Evolutionary conservation across 179 eudicot genomes (phyloP).

Genomic region (Nepenthes alata): DNA sequence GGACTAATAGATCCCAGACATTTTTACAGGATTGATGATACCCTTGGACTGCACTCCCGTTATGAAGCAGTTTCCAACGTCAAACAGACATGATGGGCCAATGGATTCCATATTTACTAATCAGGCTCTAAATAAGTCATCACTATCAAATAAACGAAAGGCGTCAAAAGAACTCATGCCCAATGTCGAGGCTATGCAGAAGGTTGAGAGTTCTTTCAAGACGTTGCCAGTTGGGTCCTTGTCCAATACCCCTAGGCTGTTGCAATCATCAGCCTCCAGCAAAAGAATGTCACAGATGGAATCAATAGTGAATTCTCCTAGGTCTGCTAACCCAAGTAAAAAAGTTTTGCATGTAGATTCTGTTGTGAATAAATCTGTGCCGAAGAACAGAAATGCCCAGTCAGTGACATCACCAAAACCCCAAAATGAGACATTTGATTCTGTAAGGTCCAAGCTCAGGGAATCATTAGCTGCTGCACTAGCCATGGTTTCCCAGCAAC

Average conservation of each 20-base stretch:
- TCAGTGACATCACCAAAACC: constrained; percentile 34
- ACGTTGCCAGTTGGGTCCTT: constrained; percentile 17
- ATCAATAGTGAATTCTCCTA: constrained; percentile 18
- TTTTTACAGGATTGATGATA: no score
- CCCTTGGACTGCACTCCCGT: no score
- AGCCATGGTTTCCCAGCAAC: constrained; percentile 42
- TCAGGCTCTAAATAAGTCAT: constrained; percentile 19
- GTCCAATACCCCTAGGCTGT: constrained; percentile 13
- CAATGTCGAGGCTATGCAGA: constrained; percentile 21
- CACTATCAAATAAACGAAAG: constrained; percentile 44
- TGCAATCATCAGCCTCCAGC: constrained; percentile 20
- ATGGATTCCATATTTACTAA: constrained; percentile 1
- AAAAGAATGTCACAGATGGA: constrained; percentile 18
- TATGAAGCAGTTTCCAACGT: no score
- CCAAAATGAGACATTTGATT: constrained; percentile 37
- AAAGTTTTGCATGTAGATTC: constrained; percentile 50
- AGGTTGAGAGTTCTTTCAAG: neutral
- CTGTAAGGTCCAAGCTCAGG: constrained; percentile 79
- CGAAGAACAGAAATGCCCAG: constrained; percentile 31
- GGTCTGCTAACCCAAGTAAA: constrained; percentile 22
- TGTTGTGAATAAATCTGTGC: constrained; percentile 26
- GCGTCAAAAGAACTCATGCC: constrained; percentile 26
- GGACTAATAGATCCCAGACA: no score
- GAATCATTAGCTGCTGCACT: constrained; percentile 78
- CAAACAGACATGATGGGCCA: no score